Base-by-base conservation (phyloP, 768 basidiomycete genomes). In the Xerocomus potaroensis region DNA sequence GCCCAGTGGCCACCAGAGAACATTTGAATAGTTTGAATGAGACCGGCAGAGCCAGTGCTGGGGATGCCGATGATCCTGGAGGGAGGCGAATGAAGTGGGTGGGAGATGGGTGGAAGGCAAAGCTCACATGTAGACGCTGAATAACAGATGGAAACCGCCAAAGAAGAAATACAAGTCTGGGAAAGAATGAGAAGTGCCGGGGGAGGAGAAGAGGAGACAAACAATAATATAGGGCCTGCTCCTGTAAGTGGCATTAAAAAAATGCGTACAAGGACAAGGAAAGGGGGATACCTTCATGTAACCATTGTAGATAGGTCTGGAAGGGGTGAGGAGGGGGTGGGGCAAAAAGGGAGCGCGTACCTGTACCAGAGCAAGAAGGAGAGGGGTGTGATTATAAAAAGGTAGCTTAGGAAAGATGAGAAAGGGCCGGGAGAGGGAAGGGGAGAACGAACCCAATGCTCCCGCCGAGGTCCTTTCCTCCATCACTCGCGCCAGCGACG, bases 341-440 rank as follows among this genome's bases (percentile, higher is more conserved):
- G 34, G 46, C 41, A 41, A 38, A 37, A 29, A n/a, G n/a, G 43
- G 33, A 41, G 54, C 19, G 63, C 86, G 60, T 53, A 87, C 89
- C 92, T 81, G 66, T 95, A 99, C 95, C 95, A 97, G 51, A 93
- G 75, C 50, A 97, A 73, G 73, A 99, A 98, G 12, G 90, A 92
- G 29, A 82, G 65, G 30, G 79, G 67, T 10, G 82, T 68, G 58
- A 97, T 96, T 41, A 94, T 69, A 44, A 90, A 73, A 32, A 92
- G 44, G 62, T 94, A 92, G 45, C 90, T 92, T 62, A 34, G 42
- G 39, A 34, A 24, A 37, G 23, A 35, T 51, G 35, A 40, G 43
- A 34, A 49, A 57, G 51, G 49, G 58, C 60, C 43, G 34, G 53
- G 37, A 57, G 47, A 56, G 51, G 10, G 49, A 56, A 52, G 51